Percentiles rank a stretch among this genome's conserved stretches.
Conservation (phyloP, 495 filamentous ascomycete genomes). For the Thozetella sp. region DNA sequence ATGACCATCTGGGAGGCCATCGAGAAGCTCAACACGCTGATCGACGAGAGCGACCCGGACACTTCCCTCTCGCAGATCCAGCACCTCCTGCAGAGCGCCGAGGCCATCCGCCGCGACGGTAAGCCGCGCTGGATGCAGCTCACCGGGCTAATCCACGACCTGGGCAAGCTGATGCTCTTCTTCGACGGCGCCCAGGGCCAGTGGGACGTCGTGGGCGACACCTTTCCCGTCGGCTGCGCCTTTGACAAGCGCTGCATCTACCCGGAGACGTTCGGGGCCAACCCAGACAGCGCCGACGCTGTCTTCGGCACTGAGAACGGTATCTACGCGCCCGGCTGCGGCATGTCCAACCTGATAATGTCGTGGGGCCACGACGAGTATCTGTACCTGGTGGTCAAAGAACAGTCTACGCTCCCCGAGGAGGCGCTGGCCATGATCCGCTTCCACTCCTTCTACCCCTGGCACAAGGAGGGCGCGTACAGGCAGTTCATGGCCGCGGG, state of each 20-base stretch:
- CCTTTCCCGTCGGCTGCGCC: slow-evolving; percentile 85
- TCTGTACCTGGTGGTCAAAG: slow-evolving; percentile 79
- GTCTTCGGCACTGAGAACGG: slow-evolving; percentile 74
- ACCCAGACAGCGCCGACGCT: slow-evolving; percentile 66
- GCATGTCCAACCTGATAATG: slow-evolving; percentile 82
- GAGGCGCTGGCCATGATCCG: slow-evolving; percentile 90
- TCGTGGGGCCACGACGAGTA: slow-evolving; percentile 95
- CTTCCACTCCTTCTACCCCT: slow-evolving; percentile 89
- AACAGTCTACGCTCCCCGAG: slow-evolving; percentile 72
- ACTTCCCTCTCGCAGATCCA: slow-evolving; percentile 83
- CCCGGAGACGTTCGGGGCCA: slow-evolving; percentile 69
- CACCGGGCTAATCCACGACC: slow-evolving; percentile 84
- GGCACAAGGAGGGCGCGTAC: slow-evolving; percentile 82
- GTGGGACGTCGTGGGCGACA: slow-evolving; percentile 93
- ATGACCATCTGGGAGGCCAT: slow-evolving; percentile 91
- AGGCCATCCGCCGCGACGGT: slow-evolving; percentile 84
- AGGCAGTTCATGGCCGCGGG: slow-evolving; percentile 78
- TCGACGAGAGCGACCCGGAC: slow-evolving; percentile 89
- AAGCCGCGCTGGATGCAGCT: slow-evolving; percentile 95
- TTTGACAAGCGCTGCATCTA: slow-evolving; percentile 81
- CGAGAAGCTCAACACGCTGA: slow-evolving; percentile 84
- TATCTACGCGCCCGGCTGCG: slow-evolving; percentile 77
- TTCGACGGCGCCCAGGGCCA: slow-evolving; percentile 82
- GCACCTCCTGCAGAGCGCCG: slow-evolving; percentile 82
- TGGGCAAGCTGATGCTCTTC: slow-evolving; percentile 80